Base-by-base conservation (phyloP, 495 filamentous ascomycete genomes). In the Penicillium verhagenii region DNA sequence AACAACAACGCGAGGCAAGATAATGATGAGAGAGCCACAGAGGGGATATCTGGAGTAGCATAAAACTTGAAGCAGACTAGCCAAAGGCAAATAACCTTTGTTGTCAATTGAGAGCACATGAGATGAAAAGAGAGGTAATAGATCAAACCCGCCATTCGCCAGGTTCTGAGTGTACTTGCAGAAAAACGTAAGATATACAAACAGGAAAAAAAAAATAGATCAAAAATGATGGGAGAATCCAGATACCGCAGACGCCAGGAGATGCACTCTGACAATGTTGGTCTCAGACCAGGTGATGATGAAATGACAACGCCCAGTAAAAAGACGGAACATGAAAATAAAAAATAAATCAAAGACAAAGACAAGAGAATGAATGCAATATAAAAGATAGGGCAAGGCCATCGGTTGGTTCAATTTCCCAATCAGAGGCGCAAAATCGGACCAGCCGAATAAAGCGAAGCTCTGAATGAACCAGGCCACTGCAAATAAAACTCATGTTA, bases 41-140 rank as follows among this genome's bases (percentile, higher is more conserved):
- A 53, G 54, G n/a, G 63, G 63, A 57, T 57, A 66, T 66, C 63
- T 47, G 54, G 38, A 53, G 47, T 49, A 55, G 43, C 44, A 62
- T 50, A 57, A 40, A 59, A 47, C 33, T 47, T 37, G 37, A 60
- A 54, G 43, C 46, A 47, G 35, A 50, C 10, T 10, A 40, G 13
- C 19, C 46, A 52, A 50, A 24, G 26, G 16, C n/a, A 48, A 7
- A 23, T 26, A 18, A 48, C 33, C 33, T n/a, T 35, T 35, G 33
- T 35, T n/a, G 33, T 35, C 33, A 35, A 35, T 33, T 11, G 50
- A 35, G 24, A 48, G 42, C 42, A 52, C 19, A 43, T 45, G 42
- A 16, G 42, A n/a, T 45, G 47, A 37, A 38, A 58, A 19, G 39
- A 31, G 28, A 37, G 38, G 40, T 33, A 29, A 26, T 29, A 52